Conservation (phyloP, 176 grass and related monocot species). For the Luzula sylvatica region DNA sequence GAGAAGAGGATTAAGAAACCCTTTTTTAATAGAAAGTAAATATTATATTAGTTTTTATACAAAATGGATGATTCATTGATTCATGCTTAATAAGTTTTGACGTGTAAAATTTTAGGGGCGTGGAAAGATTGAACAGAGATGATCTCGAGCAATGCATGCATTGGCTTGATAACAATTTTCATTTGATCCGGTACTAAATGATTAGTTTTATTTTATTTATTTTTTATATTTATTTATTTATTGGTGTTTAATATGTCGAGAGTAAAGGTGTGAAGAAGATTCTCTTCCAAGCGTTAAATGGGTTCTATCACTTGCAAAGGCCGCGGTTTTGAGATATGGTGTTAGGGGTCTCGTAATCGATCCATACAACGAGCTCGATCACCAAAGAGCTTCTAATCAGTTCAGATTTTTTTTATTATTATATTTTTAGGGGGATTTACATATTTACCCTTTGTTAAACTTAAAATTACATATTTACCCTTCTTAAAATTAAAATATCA, state of each 20-base stretch:
- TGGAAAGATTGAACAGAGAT: slow-evolving; percentile 45
- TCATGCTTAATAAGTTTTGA: slow-evolving; percentile 28
- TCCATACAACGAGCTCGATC: slow-evolving; percentile 98
- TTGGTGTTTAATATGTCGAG: background rate
- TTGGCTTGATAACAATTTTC: slow-evolving; percentile 80
- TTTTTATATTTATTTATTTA: background rate
- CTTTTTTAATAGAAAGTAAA: slow-evolving; percentile 86
- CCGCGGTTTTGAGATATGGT: slow-evolving; percentile 77
- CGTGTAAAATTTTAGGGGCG: slow-evolving; percentile 41
- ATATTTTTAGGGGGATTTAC: too few relatives aligned
- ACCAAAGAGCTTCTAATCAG: slow-evolving; percentile 72
- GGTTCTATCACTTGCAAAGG: slow-evolving; percentile 84
- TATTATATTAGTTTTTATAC: background rate
- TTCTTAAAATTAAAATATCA: too few relatives aligned
- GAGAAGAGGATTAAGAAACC: slow-evolving; percentile 82
- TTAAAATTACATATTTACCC: too few relatives aligned
- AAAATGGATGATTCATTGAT: background rate
- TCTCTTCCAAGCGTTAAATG: slow-evolving; percentile 67
- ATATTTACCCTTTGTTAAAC: too few relatives aligned
- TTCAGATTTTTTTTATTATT: slow-evolving; percentile 6
- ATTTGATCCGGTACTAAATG: slow-evolving; percentile 68
- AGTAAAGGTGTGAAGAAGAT: slow-evolving; percentile 79
- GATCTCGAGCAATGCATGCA: slow-evolving; percentile 71
- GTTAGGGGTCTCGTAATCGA: slow-evolving; percentile 88
- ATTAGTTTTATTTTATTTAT: background rate